phyloP scores from a whole-genome alignment of 2,329 filamentous ascomycete species.

The Alternaria angustiovoidea region DNA sequence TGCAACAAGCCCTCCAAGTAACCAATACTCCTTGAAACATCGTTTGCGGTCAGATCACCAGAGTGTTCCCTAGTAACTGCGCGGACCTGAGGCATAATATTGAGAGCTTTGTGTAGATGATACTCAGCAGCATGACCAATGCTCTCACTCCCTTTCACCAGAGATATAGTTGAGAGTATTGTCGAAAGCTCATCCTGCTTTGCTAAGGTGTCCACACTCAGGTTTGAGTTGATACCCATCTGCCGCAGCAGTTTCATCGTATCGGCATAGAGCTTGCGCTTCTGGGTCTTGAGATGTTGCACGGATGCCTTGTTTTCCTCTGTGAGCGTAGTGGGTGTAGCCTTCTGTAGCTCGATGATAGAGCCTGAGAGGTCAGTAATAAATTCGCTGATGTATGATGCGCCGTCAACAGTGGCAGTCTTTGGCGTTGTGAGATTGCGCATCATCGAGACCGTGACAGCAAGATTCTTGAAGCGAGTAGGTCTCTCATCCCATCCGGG shows the following conservation, averaged over 20 bases:
- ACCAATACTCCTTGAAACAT: slow-evolving; percentile 79
- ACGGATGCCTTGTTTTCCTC: slow-evolving; percentile 86
- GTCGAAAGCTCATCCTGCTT: slow-evolving; percentile 75
- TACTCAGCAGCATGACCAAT: slow-evolving; percentile 62
- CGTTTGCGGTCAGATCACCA: slow-evolving; percentile 82
- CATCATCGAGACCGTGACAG: slow-evolving; percentile 79
- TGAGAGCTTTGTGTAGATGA: slow-evolving; percentile 80
- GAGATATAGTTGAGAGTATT: slow-evolving; percentile 67
- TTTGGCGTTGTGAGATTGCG: slow-evolving; percentile 65
- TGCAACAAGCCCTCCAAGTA: slow-evolving; percentile 87
- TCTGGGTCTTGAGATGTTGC: slow-evolving; percentile 89
- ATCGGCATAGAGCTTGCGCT: slow-evolving; percentile 89
- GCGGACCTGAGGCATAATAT: slow-evolving; percentile 74
- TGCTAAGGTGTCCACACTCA: slow-evolving; percentile 75
- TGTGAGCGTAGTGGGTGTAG: slow-evolving; percentile 80
- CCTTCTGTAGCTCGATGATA: slow-evolving; percentile 78
- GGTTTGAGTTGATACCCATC: slow-evolving; percentile 89
- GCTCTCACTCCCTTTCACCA: slow-evolving; percentile 38
- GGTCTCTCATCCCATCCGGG: slow-evolving; percentile 56
- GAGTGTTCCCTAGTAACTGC: slow-evolving; percentile 76
- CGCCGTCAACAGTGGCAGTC: slow-evolving; percentile 62
- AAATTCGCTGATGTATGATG: slow-evolving; percentile 71
- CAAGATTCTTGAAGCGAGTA: slow-evolving; percentile 74
- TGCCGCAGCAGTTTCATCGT: slow-evolving; percentile 81
- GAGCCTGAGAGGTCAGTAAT: slow-evolving; percentile 72